Evolutionary conservation across 1,139 yeast species (phyloP).

Genomic region (Hemisphaericaspora lyxosophila): DNA sequence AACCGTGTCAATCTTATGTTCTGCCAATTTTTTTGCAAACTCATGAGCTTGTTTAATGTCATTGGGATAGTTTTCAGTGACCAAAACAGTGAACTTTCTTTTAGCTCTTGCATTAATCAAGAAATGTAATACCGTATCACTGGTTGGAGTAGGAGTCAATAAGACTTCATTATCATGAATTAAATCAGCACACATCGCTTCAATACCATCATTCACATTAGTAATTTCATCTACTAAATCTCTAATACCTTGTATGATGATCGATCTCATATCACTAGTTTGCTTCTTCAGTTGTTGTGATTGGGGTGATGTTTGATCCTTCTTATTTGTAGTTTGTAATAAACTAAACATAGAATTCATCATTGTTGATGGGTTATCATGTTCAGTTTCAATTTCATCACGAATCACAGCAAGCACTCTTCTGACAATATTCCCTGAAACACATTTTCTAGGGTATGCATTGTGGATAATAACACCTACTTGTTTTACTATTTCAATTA

Average conservation of each 20-base stretch:
- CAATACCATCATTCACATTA: constrained; percentile 87
- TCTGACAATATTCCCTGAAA: constrained; percentile 88
- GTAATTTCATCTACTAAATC: constrained; percentile 91
- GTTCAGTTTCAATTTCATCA: constrained; percentile 73
- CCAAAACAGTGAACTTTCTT: constrained; percentile 87
- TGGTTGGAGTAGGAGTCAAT: constrained; percentile 90
- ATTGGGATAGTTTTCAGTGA: constrained; percentile 92
- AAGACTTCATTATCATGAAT: constrained; percentile 93
- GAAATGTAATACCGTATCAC: constrained; percentile 85
- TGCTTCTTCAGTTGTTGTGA: constrained; percentile 40
- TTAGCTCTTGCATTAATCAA: constrained; percentile 83
- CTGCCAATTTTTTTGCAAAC: constrained; percentile 78
- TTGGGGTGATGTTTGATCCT: constrained; percentile 22
- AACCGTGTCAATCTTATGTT: constrained; percentile 85
- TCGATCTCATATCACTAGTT: constrained; percentile 73
- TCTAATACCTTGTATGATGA: constrained; percentile 90
- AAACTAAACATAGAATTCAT: constrained; percentile 86
- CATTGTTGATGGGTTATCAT: constrained; percentile 50
- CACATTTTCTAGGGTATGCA: constrained; percentile 77
- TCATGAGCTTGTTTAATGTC: constrained; percentile 71
- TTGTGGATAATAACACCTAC: constrained; percentile 59
- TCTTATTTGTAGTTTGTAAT: constrained; percentile 51
- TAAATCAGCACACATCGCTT: constrained; percentile 85
- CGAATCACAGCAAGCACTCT: constrained; percentile 84
- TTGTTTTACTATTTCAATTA: constrained; percentile 66